Conservation (phyloP, 169 alveolate genomes). For the Nephromyces sp. region DNA sequence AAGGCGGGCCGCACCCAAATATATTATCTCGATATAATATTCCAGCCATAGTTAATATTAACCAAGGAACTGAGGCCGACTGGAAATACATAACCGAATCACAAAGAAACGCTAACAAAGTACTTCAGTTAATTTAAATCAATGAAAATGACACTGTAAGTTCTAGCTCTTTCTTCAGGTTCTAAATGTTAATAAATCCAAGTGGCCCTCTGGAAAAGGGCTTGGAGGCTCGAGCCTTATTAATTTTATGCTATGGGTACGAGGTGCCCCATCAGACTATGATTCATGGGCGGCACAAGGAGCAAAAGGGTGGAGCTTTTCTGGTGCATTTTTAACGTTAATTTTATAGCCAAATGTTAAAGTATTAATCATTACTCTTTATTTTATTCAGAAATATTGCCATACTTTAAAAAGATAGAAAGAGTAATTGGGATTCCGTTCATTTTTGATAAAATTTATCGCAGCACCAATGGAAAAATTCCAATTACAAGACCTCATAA, state of each 20-base stretch:
- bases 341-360: not conserved
- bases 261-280: constrained; percentile 17
- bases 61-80: constrained; percentile 15
- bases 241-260: constrained; percentile 24
- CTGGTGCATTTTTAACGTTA: not conserved
- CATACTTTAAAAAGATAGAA: not conserved
- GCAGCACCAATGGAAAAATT: not conserved
- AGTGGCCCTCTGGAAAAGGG: constrained; percentile 27
- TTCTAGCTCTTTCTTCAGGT: constrained; percentile 12
- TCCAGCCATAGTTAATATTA: constrained; percentile 4
- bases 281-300: constrained; percentile 15
- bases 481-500: not conserved
- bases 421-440: not conserved
- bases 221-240: constrained; percentile 24
- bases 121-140: not conserved
- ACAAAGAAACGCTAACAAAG: constrained; percentile 17
- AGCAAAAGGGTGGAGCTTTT: not conserved
- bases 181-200: not conserved
- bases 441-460: not conserved
- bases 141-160: not conserved
- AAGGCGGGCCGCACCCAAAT: constrained; percentile 28
- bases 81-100: constrained; percentile 2
- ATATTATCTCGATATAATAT: constrained; percentile 8
- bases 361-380: not conserved
- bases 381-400: not conserved